A percentile compares a stretch with the other conserved stretches of the same genome.
phyloP scores from a whole-genome alignment of 2,329 filamentous ascomycete species.

The Trichoderma cornu-damae region DNA sequence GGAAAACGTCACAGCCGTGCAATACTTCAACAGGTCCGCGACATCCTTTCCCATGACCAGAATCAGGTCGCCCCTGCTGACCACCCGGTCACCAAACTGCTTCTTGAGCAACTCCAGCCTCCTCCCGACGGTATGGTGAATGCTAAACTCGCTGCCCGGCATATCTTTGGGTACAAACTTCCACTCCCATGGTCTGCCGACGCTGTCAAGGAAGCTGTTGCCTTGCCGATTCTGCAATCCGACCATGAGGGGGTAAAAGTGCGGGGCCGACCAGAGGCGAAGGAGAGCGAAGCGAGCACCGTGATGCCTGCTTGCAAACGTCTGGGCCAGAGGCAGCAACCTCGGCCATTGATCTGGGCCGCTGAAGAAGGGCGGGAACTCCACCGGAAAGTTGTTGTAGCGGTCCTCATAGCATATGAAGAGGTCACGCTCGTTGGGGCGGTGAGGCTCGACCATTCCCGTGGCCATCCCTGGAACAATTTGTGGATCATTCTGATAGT shows the following conservation, averaged over 20 bases:
- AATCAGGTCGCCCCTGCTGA: slow-evolving; percentile 24
- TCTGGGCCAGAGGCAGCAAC: slow-evolving; percentile 21
- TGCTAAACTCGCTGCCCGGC: slow-evolving; percentile 25
- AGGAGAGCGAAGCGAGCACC: slow-evolving; percentile 27
- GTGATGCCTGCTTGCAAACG: slow-evolving; percentile 17
- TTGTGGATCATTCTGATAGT: slow-evolving; percentile 22
- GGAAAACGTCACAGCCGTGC: slow-evolving; percentile 26
- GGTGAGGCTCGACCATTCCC: slow-evolving; percentile 26
- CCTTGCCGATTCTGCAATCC: slow-evolving; percentile 21
- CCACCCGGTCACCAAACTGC: slow-evolving; percentile 23
- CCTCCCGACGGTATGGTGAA: slow-evolving; percentile 16
- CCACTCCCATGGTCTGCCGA: slow-evolving; percentile 26
- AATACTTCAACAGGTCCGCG: slow-evolving; percentile 24
- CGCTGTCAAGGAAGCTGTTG: slow-evolving; percentile 27
- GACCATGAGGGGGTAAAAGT: slow-evolving; percentile 30
- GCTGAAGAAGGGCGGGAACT: slow-evolving; percentile 18
- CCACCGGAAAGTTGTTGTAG: slow-evolving; percentile 18
- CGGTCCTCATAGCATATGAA: slow-evolving; percentile 29
- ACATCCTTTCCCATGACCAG: slow-evolving; percentile 26
- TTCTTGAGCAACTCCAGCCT: slow-evolving; percentile 21
- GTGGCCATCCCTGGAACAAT: slow-evolving; percentile 24
- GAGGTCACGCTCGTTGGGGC: slow-evolving; percentile 25
- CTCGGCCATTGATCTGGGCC: slow-evolving; percentile 24
- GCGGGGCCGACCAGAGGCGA: slow-evolving; percentile 27
- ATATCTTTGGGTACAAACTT: slow-evolving; percentile 30